A percentile compares a stretch with the other conserved stretches of the same genome.
These are phyloP conservation scores for Tarenaya hassleriana DNA, from an alignment of 345 rosid genomes.

Conservation along the genomic window DNA sequence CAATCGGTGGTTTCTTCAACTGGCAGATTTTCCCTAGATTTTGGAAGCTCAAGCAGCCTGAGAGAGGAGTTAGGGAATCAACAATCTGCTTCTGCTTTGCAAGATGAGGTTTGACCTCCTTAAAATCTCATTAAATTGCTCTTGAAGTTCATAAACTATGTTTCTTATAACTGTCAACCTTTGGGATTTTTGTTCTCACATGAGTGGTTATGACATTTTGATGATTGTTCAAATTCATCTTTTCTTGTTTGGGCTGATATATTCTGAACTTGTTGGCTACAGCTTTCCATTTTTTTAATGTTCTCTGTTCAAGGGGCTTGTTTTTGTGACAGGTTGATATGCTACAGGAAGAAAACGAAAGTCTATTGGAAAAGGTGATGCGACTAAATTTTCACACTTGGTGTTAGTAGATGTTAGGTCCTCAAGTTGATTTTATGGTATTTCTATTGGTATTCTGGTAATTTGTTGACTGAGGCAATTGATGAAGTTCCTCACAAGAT, in stretches of 20 bases:
- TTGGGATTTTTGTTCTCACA: slow-evolving; percentile 6
- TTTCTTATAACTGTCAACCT: background rate
- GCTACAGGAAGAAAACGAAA: slow-evolving; percentile 66
- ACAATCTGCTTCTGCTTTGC: slow-evolving; percentile 60
- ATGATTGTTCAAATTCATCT: slow-evolving; percentile 6
- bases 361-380: slow-evolving; percentile 52
- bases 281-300: slow-evolving; percentile 2
- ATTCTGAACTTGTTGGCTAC: slow-evolving; percentile 1
- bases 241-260: background rate
- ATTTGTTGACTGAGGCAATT: background rate
- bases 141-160: slow-evolving; percentile 6
- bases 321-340: slow-evolving; percentile 63
- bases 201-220: slow-evolving; percentile 5
- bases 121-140: slow-evolving; percentile 11
- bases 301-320: slow-evolving; percentile 13
- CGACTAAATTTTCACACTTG: slow-evolving; percentile 24
- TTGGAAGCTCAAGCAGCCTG: slow-evolving; percentile 41
- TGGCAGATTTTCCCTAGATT: slow-evolving; percentile 48
- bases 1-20: slow-evolving; percentile 19
- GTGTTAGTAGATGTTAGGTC: slow-evolving; percentile 15
- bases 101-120: slow-evolving; percentile 61
- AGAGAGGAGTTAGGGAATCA: slow-evolving; percentile 52
- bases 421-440: background rate
- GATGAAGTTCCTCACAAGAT: background rate
- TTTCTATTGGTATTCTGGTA: background rate